A percentile compares a stretch with the other conserved stretches of the same genome.
Conservation (phyloP, 2,329 filamentous ascomycete genomes). For the Fusarium subglutinans region DNA sequence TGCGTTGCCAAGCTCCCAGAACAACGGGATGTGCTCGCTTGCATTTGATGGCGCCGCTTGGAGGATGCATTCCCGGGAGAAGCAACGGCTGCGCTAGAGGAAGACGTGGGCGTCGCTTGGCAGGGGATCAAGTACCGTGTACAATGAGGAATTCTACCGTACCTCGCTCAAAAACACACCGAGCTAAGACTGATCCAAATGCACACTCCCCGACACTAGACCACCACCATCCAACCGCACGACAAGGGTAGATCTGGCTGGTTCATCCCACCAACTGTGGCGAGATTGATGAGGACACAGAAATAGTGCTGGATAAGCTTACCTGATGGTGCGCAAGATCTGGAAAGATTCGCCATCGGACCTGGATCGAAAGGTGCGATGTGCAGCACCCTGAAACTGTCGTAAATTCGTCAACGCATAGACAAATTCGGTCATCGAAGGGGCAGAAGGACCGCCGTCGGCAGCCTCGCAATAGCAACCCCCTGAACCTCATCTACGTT, state of each 20-base stretch:
- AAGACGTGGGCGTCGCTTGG: constrained; percentile 6
- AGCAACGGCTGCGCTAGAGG: constrained; percentile 8
- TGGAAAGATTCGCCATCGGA: background rate
- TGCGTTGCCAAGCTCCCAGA: constrained; percentile 35
- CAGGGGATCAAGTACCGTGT: constrained; percentile 21
- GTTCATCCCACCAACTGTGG: constrained; percentile 3
- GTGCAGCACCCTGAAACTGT: background rate
- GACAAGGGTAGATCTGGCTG: constrained; percentile 29
- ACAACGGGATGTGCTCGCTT: constrained; percentile 17
- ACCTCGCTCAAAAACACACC: background rate
- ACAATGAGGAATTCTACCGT: background rate
- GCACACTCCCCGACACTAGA: constrained; percentile 34
- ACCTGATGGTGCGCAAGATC: constrained; percentile 10
- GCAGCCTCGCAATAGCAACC: background rate
- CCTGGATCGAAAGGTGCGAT: constrained; percentile 1
- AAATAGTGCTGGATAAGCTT: background rate
- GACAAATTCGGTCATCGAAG: constrained; percentile 25
- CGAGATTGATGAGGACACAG: background rate
- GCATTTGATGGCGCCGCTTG: constrained; percentile 28
- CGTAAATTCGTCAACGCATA: constrained; percentile 29
- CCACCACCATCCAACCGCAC: constrained; percentile 20
- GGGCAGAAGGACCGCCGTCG: constrained; percentile 21
- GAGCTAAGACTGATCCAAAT: constrained; percentile 1
- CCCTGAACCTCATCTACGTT: background rate
- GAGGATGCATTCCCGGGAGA: constrained; percentile 33